phyloP scores from a whole-genome alignment of 257 asterid species.

The Solanum phureja region DNA sequence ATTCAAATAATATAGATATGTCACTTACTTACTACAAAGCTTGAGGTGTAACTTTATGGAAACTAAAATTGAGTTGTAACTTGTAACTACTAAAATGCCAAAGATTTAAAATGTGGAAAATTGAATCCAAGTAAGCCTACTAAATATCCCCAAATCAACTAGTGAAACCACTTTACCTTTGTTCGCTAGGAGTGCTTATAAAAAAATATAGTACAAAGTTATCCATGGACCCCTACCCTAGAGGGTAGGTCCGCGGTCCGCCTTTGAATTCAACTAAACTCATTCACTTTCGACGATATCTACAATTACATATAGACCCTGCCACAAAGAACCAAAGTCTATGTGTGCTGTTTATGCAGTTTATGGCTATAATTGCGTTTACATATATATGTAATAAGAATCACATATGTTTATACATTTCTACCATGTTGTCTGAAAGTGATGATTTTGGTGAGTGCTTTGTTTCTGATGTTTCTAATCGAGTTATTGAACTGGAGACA shows the following conservation, averaged over 20 bases:
- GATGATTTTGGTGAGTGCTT: not conserved
- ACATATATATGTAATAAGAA: no score
- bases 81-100: not conserved
- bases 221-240: not conserved
- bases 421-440: not conserved
- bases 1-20: not conserved
- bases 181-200: no score
- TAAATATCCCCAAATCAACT: not conserved
- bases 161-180: not conserved
- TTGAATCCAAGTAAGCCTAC: not conserved
- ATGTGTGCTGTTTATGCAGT: no score
- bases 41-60: not conserved
- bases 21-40: not conserved
- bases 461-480: not conserved
- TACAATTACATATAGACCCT: not conserved
- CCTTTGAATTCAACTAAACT: not conserved
- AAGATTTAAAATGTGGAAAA: not conserved
- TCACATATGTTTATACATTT: not conserved
- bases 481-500: no score
- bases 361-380: no score
- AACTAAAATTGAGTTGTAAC: no score
- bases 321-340: no score
- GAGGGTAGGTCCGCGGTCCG: no score
- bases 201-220: no score
- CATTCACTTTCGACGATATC: not conserved